Percentiles rank a stretch among this genome's conserved stretches.
Evolutionary conservation across 768 basidiomycete genomes (phyloP).

Genomic region (Roridomyces roridus): DNA sequence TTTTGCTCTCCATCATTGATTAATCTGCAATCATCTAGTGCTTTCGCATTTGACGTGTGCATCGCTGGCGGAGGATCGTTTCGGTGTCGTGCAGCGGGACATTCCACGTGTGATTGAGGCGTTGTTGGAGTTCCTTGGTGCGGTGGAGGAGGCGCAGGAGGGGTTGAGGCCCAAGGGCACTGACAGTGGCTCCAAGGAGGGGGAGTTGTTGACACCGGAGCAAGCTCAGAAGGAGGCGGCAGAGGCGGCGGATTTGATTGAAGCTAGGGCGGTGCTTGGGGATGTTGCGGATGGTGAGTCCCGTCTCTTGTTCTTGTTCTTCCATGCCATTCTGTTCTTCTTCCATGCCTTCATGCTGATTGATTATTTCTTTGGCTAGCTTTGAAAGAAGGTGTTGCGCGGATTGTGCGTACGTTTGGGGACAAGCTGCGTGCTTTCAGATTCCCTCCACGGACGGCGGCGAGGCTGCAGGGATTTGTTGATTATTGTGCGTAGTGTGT

Average conservation of each 20-base stretch:
- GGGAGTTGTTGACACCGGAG: constrained; percentile 33
- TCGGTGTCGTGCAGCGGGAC: constrained; percentile 85
- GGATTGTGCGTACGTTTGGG: constrained; percentile 76
- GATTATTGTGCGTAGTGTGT: constrained; percentile 39
- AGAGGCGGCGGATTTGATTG: constrained; percentile 56
- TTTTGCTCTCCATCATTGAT: neutral
- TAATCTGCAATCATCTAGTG: constrained; percentile 43
- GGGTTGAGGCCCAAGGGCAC: constrained; percentile 54
- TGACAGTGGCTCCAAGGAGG: constrained; percentile 38
- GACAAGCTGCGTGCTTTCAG: constrained; percentile 78
- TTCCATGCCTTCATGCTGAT: neutral
- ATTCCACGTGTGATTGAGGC: constrained; percentile 84
- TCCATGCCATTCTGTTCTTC: neutral
- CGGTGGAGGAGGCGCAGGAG: constrained; percentile 67
- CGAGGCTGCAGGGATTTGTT: constrained; percentile 72
- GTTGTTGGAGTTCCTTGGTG: constrained; percentile 67
- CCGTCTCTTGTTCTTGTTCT: neutral
- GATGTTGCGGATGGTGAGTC: constrained; percentile 65
- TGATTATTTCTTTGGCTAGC: constrained; percentile 43
- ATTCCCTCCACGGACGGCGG: constrained; percentile 72
- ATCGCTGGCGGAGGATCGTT: constrained; percentile 81
- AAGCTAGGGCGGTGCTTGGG: constrained; percentile 59
- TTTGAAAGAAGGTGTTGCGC: constrained; percentile 68
- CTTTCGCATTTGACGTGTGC: constrained; percentile 71
- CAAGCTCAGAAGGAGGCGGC: constrained; percentile 55